Evolutionary conservation across 495 filamentous ascomycete species (phyloP), one percentile per base, ranked within the genome.

Genomic region (Trichodelitschia bisporula): DNA sequence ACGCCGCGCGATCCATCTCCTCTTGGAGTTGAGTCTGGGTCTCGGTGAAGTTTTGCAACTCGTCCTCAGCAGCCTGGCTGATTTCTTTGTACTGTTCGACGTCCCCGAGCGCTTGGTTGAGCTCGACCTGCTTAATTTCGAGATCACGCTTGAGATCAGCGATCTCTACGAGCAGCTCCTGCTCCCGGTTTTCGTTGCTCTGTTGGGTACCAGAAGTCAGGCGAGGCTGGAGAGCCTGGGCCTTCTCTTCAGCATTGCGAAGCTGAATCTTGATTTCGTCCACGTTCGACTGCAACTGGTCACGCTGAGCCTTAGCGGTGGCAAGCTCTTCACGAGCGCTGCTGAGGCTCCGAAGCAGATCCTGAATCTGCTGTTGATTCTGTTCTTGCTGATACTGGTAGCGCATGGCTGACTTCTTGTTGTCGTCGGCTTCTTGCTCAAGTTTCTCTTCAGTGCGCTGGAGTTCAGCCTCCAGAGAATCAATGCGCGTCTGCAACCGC

Each of bases 81-180:
- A 95, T 83, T n/a, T 66, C 62, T 42, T 77, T 80, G 56, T 89
- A 92, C 37, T 76, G 70, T 45, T 91, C 80, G 18, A 69, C 70
- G 39, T 89, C 69, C 18, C 64, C 59, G 47, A 76, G 77, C 8
- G 76, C 62, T 41, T 69, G 69, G 35, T 86, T 69, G 13, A 93
- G 57, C 36, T 93, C 77, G 16, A 61, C 62, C 38, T 62, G 72
- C 6, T 67, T 60, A 19, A 84, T 51, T 18, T 86, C 77, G 13
- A 93, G 57, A 36, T 77, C 70, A 31, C 73, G 70, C 46, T 77
- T 82, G 29, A 95, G 59, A 35, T 91, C 76, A 1, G 74, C 68
- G 14, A 84, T 63, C 43, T 92, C 72, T 17, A 84, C 60, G 29
- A 67, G 62, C 4, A 93, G 53, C 38, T 92, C 77, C 45, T 91